Percentiles rank a stretch among this genome's conserved stretches.
These are phyloP conservation scores for Avena eriantha DNA, from an alignment of 176 grass and related monocot genomes.

Conservation along the genomic window DNA sequence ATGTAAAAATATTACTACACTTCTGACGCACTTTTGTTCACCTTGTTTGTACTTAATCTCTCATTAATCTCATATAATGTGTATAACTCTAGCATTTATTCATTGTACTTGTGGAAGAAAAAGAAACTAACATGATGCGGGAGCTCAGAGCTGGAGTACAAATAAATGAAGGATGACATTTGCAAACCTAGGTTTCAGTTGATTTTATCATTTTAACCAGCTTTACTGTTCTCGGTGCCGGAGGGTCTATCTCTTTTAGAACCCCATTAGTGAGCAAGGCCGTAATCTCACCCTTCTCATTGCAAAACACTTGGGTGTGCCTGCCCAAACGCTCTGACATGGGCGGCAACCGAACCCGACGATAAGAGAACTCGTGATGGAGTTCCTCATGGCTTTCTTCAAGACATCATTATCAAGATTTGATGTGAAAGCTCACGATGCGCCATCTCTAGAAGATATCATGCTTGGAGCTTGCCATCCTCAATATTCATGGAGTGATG, in stretches of 20 bases:
- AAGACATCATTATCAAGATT: too few relatives aligned
- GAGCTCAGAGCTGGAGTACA: background rate
- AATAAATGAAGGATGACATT: background rate
- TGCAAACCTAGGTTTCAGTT: background rate
- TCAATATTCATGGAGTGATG: too few relatives aligned
- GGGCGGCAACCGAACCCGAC: background rate
- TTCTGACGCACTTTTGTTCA: too few relatives aligned
- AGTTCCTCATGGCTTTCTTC: too few relatives aligned
- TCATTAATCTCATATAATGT: background rate
- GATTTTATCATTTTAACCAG: background rate
- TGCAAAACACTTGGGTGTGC: background rate
- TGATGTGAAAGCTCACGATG: too few relatives aligned
- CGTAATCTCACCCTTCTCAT: background rate
- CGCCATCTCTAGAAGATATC: too few relatives aligned
- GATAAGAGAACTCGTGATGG: background rate
- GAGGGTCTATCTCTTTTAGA: background rate
- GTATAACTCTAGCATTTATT: background rate
- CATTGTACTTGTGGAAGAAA: background rate
- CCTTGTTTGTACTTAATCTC: background rate
- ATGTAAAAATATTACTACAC: background rate
- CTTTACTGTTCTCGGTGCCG: background rate
- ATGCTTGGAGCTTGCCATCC: too few relatives aligned
- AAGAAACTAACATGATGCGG: background rate
- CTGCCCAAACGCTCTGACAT: background rate
- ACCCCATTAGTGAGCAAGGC: background rate